Conservation (phyloP, 2,329 filamentous ascomycete species). For the Verticillium alfalfae region DNA sequence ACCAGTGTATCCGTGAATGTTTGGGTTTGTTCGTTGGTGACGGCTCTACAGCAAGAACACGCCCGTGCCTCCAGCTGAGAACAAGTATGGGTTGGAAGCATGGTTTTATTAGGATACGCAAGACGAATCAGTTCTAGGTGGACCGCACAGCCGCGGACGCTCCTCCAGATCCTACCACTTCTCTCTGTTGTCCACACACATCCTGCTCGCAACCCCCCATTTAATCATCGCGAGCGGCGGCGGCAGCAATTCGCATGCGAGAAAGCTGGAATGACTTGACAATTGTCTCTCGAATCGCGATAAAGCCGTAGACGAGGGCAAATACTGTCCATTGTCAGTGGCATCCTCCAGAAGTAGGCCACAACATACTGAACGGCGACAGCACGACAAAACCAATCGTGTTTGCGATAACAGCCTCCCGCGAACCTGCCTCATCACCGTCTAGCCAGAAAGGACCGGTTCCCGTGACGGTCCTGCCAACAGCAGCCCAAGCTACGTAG, state of each 20-base stretch:
- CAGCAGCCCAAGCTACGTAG: conserved; percentile 45
- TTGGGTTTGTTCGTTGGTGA: too few relatives aligned
- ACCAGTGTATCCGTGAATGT: too few relatives aligned
- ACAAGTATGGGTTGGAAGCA: too few relatives aligned
- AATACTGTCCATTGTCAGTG: conserved; percentile 29
- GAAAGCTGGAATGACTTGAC: conserved; percentile 8
- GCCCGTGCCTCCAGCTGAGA: too few relatives aligned
- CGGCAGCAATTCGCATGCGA: not conserved
- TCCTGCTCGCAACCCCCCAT: too few relatives aligned
- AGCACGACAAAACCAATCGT: conserved; percentile 37
- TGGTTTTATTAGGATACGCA: too few relatives aligned
- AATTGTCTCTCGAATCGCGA: conserved; percentile 40
- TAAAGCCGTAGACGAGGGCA: conserved; percentile 41
- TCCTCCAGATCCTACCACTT: not conserved
- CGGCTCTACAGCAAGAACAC: too few relatives aligned
- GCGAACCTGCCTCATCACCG: conserved; percentile 32
- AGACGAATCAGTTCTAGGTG: too few relatives aligned
- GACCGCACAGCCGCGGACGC: too few relatives aligned
- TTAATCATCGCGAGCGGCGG: not conserved
- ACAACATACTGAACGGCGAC: conserved; percentile 38
- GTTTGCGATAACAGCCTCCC: conserved; percentile 37
- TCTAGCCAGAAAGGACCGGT: conserved; percentile 48
- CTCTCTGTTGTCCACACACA: not conserved
- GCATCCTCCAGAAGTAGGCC: not conserved
- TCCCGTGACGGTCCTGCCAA: conserved; percentile 40